Percentiles rank a stretch among this genome's conserved stretches.
These are phyloP conservation scores for Xylariaceae sp. DNA, from an alignment of 2,329 filamentous ascomycete species.

Conservation along the genomic window DNA sequence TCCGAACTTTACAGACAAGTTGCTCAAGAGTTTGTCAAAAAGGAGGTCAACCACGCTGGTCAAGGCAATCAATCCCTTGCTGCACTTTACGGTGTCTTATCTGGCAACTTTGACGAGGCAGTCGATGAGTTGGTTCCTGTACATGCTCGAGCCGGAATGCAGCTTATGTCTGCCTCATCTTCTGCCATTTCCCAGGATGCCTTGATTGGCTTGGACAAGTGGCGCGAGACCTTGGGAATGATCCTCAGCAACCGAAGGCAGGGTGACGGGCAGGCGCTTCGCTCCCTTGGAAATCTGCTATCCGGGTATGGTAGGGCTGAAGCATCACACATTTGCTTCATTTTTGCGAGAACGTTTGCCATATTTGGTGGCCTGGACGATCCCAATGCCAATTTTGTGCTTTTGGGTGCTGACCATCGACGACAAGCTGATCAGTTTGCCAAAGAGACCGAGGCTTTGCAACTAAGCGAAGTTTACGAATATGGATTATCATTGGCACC, in stretches of 20 bases:
- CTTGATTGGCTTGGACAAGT: slow-evolving; percentile 83
- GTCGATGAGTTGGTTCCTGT: slow-evolving; percentile 92
- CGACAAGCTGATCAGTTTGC: slow-evolving; percentile 67
- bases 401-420: slow-evolving; percentile 80
- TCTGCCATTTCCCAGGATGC: slow-evolving; percentile 64
- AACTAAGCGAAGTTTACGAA: slow-evolving; percentile 95
- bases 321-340: slow-evolving; percentile 88
- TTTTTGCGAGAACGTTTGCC: slow-evolving; percentile 71
- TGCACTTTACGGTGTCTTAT: slow-evolving; percentile 88
- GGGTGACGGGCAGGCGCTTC: slow-evolving; percentile 72
- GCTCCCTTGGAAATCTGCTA: slow-evolving; percentile 76
- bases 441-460: slow-evolving; percentile 77
- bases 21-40: slow-evolving; percentile 89
- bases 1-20: slow-evolving; percentile 88
- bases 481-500: slow-evolving; percentile 74
- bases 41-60: slow-evolving; percentile 81
- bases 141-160: slow-evolving; percentile 86
- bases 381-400: slow-evolving; percentile 69
- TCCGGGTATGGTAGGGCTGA: slow-evolving; percentile 83
- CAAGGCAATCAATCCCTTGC: slow-evolving; percentile 83
- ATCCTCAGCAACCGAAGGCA: slow-evolving; percentile 83
- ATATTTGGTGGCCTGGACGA: slow-evolving; percentile 84
- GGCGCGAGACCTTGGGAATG: slow-evolving; percentile 84
- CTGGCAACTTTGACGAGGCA: slow-evolving; percentile 89
- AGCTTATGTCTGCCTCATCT: slow-evolving; percentile 77